phyloP scores from a whole-genome alignment of 1,284 basidiomycete species.

The Ganoderma boninense region DNA sequence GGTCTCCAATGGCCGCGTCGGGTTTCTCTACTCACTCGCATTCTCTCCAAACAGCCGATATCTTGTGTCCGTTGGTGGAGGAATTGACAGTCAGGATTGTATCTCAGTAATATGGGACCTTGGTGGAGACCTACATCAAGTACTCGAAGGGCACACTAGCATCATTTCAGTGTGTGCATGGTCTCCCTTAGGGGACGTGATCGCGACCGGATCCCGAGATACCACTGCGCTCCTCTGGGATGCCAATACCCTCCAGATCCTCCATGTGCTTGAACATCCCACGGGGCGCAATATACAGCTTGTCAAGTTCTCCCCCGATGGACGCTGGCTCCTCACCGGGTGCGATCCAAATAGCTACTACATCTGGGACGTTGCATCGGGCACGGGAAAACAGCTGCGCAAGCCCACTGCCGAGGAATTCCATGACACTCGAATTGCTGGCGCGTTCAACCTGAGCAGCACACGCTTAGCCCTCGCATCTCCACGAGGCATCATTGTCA shows the following conservation, averaged over 20 bases:
- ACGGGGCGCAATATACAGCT: slow-evolving; percentile 7
- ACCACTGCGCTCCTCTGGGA: slow-evolving; percentile 30
- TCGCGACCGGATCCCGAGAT: slow-evolving; percentile 30
- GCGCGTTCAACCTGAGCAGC: slow-evolving; percentile 34
- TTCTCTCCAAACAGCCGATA: slow-evolving; percentile 36
- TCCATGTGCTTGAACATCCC: slow-evolving; percentile 24
- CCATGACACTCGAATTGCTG: too few species aligned
- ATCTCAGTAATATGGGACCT: slow-evolving; percentile 31
- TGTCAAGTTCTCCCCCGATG: not conserved
- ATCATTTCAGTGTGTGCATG: slow-evolving; percentile 29
- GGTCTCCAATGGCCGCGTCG: slow-evolving; percentile 8
- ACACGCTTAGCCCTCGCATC: slow-evolving; percentile 34
- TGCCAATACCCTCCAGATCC: slow-evolving; percentile 5
- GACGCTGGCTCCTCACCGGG: not conserved
- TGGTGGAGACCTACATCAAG: slow-evolving; percentile 4
- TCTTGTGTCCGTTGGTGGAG: slow-evolving; percentile 31
- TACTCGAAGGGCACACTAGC: slow-evolving; percentile 28
- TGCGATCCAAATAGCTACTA: not conserved
- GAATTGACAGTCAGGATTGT: too few species aligned
- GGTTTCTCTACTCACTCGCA: slow-evolving; percentile 23
- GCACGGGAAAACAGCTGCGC: too few species aligned
- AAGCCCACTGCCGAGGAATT: too few species aligned
- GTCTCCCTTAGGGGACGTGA: slow-evolving; percentile 27
- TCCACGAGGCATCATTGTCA: slow-evolving; percentile 23
- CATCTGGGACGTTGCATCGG: not conserved